A percentile compares a stretch with the other conserved stretches of the same genome.
Conservation (phyloP, 768 basidiomycete species). For the Chalciporus piperatus region DNA sequence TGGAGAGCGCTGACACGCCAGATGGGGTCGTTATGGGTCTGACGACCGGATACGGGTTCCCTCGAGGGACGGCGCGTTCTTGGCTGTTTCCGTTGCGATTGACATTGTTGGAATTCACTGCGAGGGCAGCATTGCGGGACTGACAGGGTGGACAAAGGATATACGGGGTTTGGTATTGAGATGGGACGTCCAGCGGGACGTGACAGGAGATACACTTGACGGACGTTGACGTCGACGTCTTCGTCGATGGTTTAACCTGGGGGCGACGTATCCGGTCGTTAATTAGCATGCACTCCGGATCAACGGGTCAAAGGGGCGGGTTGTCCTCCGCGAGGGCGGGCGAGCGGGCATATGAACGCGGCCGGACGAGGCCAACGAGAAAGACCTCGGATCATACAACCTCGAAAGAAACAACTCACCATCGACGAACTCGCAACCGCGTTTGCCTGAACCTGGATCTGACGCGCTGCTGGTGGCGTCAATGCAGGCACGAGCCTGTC, state of each 20-base stretch:
- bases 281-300: neutral
- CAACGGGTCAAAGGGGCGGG: neutral
- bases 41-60: slow-evolving; percentile 6
- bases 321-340: too few species aligned
- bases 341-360: too few species aligned
- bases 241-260: neutral
- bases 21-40: neutral
- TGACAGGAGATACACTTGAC: slow-evolving; percentile 7
- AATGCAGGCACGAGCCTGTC: too few species aligned
- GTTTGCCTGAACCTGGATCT: neutral
- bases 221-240: neutral
- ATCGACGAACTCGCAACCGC: neutral
- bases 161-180: neutral
- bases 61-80: neutral
- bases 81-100: neutral
- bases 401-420: slow-evolving; percentile 2
- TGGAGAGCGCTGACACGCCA: neutral
- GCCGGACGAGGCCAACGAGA: too few species aligned
- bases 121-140: neutral
- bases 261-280: neutral
- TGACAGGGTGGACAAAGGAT: slow-evolving; percentile 15
- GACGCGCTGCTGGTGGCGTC: neutral
- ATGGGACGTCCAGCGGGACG: slow-evolving; percentile 1
- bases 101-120: neutral
- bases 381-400: neutral